Evolutionary conservation across 371 early-diverging fungal genomes (phyloP), one percentile per base, ranked within the genome.

Genomic region (Circinella minor): DNA sequence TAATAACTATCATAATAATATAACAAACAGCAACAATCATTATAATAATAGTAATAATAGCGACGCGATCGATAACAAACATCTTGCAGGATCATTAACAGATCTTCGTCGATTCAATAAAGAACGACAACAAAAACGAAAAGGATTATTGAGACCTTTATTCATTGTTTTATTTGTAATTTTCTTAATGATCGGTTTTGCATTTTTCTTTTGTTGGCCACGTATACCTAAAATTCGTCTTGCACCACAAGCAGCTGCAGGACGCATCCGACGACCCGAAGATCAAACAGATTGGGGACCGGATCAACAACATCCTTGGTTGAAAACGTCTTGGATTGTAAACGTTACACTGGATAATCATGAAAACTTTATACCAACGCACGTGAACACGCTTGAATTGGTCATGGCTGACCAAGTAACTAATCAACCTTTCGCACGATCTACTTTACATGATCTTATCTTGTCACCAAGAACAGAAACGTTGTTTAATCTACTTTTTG

Each of bases 331-430:
- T 3, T 77, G 78, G 78, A 68, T 63, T 9, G 71, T 77, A 14
- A 77, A 77, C 66, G 73, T 74, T 13, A 77, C 78, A 14, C 69
- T 77, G 15, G 73, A 74, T 27, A 77, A 77, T 15, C 64, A 65
- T n/a, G 70, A 70, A 5, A 77, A 77, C 60, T 77, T 75, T 66
- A 71, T 74, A 11, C 74, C 78, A 3, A 77, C 78, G 3, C 78
- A 66, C 55, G 49, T 77, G 55, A 72, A 39, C 5, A 48, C 65
- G 2, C 51, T 76, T 0, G 71, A 67, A 4, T 57, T 76, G 57
- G 51, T 69, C 36, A 63, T 72, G 47, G 60, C 72, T 7, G 72
- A 72, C 61, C 63, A 67, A 5, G 64, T 43, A 14, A 75, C 76
- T 7, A 61, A 61, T 18, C 65, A 72, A 43, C 62, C 68, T 6